phyloP scores from a whole-genome alignment of 257 asterid species.

The Solanum clarkiae region DNA sequence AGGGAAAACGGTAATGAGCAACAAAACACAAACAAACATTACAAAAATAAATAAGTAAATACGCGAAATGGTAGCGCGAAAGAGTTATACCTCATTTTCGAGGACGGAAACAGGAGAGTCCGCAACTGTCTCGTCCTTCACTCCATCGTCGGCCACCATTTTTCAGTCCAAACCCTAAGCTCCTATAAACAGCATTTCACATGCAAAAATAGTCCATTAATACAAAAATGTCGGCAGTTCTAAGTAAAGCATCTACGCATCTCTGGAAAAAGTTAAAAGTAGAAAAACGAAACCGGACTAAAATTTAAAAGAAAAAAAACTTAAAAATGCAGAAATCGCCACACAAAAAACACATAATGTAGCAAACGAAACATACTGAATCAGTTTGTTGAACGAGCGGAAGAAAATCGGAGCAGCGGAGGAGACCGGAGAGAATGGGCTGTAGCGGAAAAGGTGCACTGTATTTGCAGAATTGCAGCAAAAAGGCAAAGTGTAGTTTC shows the following conservation, averaged over 20 bases:
- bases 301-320: not conserved
- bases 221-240: not conserved
- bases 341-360: not conserved
- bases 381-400: not conserved
- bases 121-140: constrained; percentile 36
- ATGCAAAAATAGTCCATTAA: not conserved
- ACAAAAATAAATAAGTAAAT: not conserved
- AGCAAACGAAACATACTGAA: not conserved
- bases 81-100: constrained; percentile 57
- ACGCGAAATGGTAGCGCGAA: not conserved
- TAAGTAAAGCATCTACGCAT: not conserved
- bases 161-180: constrained; percentile 13
- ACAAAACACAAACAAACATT: not conserved
- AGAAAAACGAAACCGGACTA: not conserved
- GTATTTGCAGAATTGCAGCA: not conserved
- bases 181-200: not conserved
- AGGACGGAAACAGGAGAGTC: constrained; percentile 99
- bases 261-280: not conserved
- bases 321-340: not conserved
- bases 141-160: constrained; percentile 44
- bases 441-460: not conserved
- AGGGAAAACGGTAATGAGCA: not conserved
- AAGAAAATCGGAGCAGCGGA: not conserved
- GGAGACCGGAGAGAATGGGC: constrained; percentile 1
- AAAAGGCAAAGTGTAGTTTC: not conserved